phyloP scores from a whole-genome alignment of 1,284 basidiomycete genomes.

The Spongiforma sp. region DNA sequence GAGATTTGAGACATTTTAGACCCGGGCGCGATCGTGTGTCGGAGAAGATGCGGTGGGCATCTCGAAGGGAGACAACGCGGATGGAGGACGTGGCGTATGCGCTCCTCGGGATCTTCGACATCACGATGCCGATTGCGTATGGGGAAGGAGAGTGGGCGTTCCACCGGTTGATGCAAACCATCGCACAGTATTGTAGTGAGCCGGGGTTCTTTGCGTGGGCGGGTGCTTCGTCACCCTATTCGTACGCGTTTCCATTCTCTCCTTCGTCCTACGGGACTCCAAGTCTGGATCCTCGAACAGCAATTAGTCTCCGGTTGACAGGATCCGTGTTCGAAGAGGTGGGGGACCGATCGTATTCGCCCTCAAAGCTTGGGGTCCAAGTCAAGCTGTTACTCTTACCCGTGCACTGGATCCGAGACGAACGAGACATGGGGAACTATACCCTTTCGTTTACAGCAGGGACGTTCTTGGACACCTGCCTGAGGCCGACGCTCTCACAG shows the following conservation, averaged over 20 bases:
- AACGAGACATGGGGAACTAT: conserved; percentile 5
- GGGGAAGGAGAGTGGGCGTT: conserved; percentile 23
- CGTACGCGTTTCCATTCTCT: conserved; percentile 16
- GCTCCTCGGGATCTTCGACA: conserved; percentile 21
- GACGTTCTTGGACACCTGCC: conserved; percentile 10
- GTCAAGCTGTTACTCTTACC: conserved; percentile 19
- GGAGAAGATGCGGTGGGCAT: conserved; percentile 26
- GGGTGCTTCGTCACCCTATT: conserved; percentile 19
- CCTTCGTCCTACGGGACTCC: conserved; percentile 16
- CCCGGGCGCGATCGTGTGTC: conserved; percentile 16
- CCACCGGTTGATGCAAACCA: conserved; percentile 14
- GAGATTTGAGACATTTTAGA: conserved; percentile 19
- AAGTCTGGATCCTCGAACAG: conserved; percentile 4
- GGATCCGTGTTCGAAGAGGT: conserved; percentile 24
- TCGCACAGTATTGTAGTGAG: conserved; percentile 19
- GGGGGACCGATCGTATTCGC: conserved; percentile 20
- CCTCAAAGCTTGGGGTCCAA: conserved; percentile 22
- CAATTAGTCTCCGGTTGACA: conserved; percentile 8
- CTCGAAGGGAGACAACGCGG: conserved; percentile 17
- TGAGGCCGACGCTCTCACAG: conserved; percentile 14
- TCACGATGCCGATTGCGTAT: conserved; percentile 22
- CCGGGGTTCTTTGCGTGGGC: conserved; percentile 27
- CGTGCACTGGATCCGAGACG: conserved; percentile 9
- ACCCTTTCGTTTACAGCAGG: conserved; percentile 20
- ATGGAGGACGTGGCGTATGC: conserved; percentile 17